phyloP scores from a whole-genome alignment of 148 eudicot species.

The Cornus suecica region DNA sequence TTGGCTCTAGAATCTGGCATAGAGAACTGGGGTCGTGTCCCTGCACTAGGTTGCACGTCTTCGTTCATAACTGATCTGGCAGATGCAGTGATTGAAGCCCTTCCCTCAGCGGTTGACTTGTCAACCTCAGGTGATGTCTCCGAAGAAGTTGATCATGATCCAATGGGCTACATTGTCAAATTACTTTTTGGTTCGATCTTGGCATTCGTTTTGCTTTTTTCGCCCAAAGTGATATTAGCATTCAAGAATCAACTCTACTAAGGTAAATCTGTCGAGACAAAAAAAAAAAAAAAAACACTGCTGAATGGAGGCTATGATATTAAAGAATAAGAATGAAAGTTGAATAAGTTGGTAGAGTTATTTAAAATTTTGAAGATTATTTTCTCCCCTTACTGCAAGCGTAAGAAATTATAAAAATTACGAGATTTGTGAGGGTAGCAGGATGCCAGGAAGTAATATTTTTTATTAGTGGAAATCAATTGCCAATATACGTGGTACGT shows the following conservation, averaged over 20 bases:
- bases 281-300: not conserved
- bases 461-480: too few relatives aligned
- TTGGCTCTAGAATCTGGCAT: conserved; percentile 91
- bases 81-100: conserved; percentile 90
- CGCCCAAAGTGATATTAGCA: conserved; percentile 54
- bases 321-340: not conserved
- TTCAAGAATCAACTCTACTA: conserved; percentile 33
- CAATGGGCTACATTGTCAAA: conserved; percentile 44
- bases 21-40: conserved; percentile 96
- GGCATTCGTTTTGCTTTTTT: conserved; percentile 72
- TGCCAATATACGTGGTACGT: too few relatives aligned
- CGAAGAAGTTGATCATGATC: conserved; percentile 36
- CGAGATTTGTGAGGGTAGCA: too few relatives aligned
- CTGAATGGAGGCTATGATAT: not conserved
- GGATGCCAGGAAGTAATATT: too few relatives aligned
- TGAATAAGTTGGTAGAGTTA: not conserved
- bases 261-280: not conserved
- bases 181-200: conserved; percentile 77
- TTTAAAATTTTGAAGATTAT: not conserved
- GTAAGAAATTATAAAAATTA: not conserved
- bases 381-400: not conserved
- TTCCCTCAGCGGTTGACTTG: conserved; percentile 73
- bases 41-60: conserved; percentile 87
- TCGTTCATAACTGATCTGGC: conserved; percentile 86
- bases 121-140: conserved; percentile 26